These are phyloP conservation scores for Tephrocybe sp. DNA, from an alignment of 768 basidiomycete genomes.

Conservation along the genomic window DNA sequence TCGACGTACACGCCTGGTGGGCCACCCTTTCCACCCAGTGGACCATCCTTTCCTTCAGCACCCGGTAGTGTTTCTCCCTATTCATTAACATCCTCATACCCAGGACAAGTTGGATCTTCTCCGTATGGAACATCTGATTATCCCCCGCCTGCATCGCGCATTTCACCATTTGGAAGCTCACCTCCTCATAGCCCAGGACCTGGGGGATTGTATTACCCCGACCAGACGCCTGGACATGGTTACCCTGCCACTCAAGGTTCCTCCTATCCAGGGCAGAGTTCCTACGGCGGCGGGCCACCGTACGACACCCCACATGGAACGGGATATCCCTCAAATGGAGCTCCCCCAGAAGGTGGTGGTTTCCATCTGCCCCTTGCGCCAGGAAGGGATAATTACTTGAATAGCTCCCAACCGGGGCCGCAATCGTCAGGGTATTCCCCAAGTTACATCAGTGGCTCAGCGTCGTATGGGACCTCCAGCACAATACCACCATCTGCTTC, in stretches of 20 bases:
- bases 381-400: slow-evolving; percentile 19
- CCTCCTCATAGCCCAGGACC: slow-evolving; percentile 22
- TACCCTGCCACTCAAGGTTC: slow-evolving; percentile 17
- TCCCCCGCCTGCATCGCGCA: slow-evolving; percentile 12
- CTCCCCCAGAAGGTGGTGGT: slow-evolving; percentile 12
- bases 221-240: slow-evolving; percentile 12
- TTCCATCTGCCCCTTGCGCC: slow-evolving; percentile 27
- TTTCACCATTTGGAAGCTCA: slow-evolving; percentile 14
- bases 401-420: slow-evolving; percentile 14
- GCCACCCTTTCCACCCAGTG: slow-evolving; percentile 21
- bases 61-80: slow-evolving; percentile 10
- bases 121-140: slow-evolving; percentile 15
- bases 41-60: slow-evolving; percentile 10
- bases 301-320: slow-evolving; percentile 11
- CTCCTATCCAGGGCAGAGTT: slow-evolving; percentile 25
- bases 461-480: slow-evolving; percentile 13
- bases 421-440: slow-evolving; percentile 18
- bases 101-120: slow-evolving; percentile 12
- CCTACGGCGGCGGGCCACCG: slow-evolving; percentile 10
- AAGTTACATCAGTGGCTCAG: slow-evolving; percentile 15
- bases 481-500: slow-evolving; percentile 18
- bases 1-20: slow-evolving; percentile 8
- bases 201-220: slow-evolving; percentile 13
- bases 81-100: slow-evolving; percentile 18
- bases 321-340: slow-evolving; percentile 7